These are phyloP conservation scores for Trichoderma gamsii DNA, from an alignment of 495 filamentous ascomycete genomes.

Conservation along the genomic window DNA sequence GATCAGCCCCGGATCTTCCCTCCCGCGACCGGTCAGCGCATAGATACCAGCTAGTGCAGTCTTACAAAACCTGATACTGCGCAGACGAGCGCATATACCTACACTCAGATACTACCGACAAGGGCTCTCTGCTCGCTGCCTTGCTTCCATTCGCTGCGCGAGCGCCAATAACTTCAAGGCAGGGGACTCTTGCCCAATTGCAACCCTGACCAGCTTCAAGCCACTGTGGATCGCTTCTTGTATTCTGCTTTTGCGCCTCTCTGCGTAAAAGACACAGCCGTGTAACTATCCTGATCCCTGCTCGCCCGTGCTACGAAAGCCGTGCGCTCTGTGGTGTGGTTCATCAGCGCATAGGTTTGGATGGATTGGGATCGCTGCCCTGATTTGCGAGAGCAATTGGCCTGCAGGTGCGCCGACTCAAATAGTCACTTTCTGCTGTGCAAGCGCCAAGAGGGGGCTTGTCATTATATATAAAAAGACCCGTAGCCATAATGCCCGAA, in stretches of 20 bases:
- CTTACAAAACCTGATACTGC: background rate
- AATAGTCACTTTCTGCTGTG: background rate
- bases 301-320: constrained; percentile 5
- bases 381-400: background rate
- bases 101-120: background rate
- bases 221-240: constrained; percentile 8
- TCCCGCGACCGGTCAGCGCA: constrained; percentile 7
- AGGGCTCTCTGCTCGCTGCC: background rate
- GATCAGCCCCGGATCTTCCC: constrained; percentile 2
- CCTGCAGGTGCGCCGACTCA: background rate
- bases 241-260: background rate
- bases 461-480: constrained; percentile 47
- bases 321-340: constrained; percentile 6
- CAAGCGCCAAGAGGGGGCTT: constrained; percentile 19
- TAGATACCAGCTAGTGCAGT: background rate
- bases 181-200: background rate
- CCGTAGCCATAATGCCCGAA: constrained; percentile 40
- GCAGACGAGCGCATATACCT: background rate
- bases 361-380: constrained; percentile 12
- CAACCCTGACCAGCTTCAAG: constrained; percentile 1
- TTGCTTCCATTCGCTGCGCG: background rate
- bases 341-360: constrained; percentile 4
- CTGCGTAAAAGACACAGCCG: background rate
- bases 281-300: background rate
- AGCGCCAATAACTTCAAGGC: background rate